A percentile compares a stretch with the other conserved stretches of the same genome.
Evolutionary conservation across 78 protist genomes (phyloP).

Genomic region (Protostelium mycophagum): DNA sequence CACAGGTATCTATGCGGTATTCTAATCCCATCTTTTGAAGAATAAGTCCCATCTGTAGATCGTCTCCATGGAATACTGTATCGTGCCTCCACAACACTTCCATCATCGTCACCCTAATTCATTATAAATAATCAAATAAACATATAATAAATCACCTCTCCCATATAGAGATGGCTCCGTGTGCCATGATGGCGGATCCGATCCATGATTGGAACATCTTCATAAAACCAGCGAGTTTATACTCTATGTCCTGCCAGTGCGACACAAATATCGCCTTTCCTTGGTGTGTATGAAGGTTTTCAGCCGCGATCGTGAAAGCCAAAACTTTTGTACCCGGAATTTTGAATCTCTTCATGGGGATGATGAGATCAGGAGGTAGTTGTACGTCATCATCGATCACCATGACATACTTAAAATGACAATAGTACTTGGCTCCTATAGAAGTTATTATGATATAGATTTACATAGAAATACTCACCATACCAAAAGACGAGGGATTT

Average conservation of each 20-base stretch:
- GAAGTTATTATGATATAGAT: neutral
- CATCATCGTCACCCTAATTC: neutral
- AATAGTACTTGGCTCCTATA: neutral
- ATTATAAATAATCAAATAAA: no score
- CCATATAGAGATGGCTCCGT: neutral
- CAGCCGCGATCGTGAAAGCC: neutral
- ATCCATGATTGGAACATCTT: neutral
- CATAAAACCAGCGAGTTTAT: neutral
- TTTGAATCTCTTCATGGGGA: neutral
- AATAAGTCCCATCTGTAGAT: neutral
- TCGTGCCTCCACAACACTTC: conserved; percentile 1
- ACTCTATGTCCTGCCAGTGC: neutral
- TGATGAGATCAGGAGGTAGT: neutral
- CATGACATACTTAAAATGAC: neutral
- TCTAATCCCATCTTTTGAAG: neutral
- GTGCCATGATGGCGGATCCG: neutral
- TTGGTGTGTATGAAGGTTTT: neutral
- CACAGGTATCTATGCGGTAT: neutral
- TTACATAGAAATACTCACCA: neutral
- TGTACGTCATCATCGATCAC: neutral
- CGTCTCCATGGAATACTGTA: neutral
- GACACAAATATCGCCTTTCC: neutral
- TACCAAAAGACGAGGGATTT: neutral
- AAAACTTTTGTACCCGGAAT: neutral
- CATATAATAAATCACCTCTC: neutral